Evolutionary conservation across 1,139 yeast species (phyloP).

Genomic region (Kurtzmaniella quercitrusa): DNA sequence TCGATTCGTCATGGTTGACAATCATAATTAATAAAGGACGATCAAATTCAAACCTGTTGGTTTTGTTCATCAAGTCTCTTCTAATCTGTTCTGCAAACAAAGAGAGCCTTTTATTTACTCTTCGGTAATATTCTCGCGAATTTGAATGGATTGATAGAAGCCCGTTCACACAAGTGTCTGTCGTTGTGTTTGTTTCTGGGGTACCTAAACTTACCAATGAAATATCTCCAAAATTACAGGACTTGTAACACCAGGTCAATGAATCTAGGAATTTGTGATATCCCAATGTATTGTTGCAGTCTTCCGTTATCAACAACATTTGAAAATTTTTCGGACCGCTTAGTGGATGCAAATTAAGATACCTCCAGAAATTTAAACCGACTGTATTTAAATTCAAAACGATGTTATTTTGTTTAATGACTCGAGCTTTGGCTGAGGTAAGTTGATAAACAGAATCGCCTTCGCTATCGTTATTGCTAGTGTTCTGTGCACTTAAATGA

Average conservation of each 20-base stretch:
- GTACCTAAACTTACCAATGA: constrained; percentile 28
- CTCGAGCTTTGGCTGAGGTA: constrained; percentile 23
- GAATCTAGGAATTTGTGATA: constrained; percentile 30
- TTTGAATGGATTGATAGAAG: neutral
- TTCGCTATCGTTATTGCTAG: constrained; percentile 10
- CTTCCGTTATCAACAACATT: constrained; percentile 44
- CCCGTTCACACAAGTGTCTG: constrained; percentile 31
- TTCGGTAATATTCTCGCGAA: constrained; percentile 17
- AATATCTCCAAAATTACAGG: constrained; percentile 46
- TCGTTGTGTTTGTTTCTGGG: constrained; percentile 28
- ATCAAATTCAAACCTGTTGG: constrained; percentile 39
- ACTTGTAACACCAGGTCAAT: constrained; percentile 40
- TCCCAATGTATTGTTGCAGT: constrained; percentile 11
- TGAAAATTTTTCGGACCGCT: constrained; percentile 48
- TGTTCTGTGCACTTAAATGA: constrained; percentile 1
- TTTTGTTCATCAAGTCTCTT: constrained; percentile 38
- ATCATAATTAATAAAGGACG: constrained; percentile 45
- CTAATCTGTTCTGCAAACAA: constrained; percentile 33
- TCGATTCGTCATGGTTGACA: constrained; percentile 40
- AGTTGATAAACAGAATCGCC: constrained; percentile 17
- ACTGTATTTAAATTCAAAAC: constrained; percentile 33
- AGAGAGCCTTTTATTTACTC: constrained; percentile 24
- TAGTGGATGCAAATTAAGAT: constrained; percentile 52
- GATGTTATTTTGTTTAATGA: constrained; percentile 24
- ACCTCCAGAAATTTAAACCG: constrained; percentile 50